Percentiles rank a stretch among this genome's conserved stretches.
These are phyloP conservation scores for Erysimum cheiranthoides DNA, from an alignment of 345 rosid species.

Conservation along the genomic window DNA sequence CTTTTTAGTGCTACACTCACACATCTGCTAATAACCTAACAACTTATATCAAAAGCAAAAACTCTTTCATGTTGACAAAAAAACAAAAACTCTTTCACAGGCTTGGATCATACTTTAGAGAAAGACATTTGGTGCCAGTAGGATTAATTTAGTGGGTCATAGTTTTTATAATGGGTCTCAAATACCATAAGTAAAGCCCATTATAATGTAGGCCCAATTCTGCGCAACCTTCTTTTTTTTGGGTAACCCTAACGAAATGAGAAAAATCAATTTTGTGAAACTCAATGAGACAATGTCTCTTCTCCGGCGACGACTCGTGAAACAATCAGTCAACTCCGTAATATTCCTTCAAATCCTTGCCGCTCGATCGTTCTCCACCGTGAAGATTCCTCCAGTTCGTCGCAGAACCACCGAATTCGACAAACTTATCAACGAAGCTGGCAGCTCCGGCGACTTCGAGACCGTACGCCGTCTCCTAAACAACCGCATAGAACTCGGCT, in stretches of 20 bases:
- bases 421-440: slow-evolving; percentile 57
- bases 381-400: slow-evolving; percentile 34
- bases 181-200: neutral
- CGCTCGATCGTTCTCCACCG: slow-evolving; percentile 39
- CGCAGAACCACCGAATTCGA: slow-evolving; percentile 62
- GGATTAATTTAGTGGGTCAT: too few species aligned
- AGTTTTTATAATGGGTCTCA: neutral
- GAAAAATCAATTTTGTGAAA: neutral
- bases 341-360: slow-evolving; percentile 13
- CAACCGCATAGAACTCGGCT: slow-evolving; percentile 55
- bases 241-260: slow-evolving; percentile 12
- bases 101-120: neutral
- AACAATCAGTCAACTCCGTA: slow-evolving; percentile 12
- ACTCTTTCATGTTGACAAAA: neutral
- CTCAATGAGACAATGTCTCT: slow-evolving; percentile 13
- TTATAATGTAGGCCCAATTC: neutral
- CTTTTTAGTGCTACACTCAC: neutral
- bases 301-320: slow-evolving; percentile 33
- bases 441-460: slow-evolving; percentile 53
- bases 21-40: neutral
- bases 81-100: neutral
- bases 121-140: too few species aligned
- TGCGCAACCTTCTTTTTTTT: neutral
- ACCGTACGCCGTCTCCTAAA: slow-evolving; percentile 57
- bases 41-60: neutral